These are phyloP conservation scores for Aurinia saxatilis DNA, from an alignment of 345 rosid species.

Conservation along the genomic window DNA sequence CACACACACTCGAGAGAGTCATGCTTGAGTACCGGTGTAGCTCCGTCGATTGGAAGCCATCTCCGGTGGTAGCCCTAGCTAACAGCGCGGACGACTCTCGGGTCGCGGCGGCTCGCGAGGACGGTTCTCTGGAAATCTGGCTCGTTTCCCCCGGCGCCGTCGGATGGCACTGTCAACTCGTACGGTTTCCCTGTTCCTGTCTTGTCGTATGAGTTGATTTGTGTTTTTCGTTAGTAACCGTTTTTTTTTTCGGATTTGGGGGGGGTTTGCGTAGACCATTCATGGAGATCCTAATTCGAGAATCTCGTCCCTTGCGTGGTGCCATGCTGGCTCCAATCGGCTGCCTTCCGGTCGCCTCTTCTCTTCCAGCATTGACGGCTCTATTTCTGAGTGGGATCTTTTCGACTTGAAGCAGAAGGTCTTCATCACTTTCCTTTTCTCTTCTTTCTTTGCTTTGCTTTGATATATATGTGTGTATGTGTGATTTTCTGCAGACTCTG, in stretches of 20 bases:
- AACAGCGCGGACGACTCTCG: constrained; percentile 63
- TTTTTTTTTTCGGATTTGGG: constrained; percentile 10
- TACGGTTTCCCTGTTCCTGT: constrained; percentile 26
- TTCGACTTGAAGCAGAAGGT: constrained; percentile 80
- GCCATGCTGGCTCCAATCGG: constrained; percentile 42
- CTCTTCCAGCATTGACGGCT: constrained; percentile 80
- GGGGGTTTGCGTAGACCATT: constrained; percentile 48
- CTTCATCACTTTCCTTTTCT: neutral
- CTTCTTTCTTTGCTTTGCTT: neutral
- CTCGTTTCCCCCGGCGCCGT: constrained; percentile 89
- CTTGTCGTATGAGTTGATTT: too few species aligned
- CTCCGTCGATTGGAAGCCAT: constrained; percentile 82
- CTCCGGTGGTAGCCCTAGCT: constrained; percentile 83
- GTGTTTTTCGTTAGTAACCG: constrained; percentile 16
- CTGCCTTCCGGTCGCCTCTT: constrained; percentile 67
- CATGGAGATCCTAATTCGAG: constrained; percentile 70
- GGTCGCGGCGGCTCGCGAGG: constrained; percentile 87
- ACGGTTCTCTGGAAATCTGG: constrained; percentile 96
- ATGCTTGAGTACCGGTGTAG: constrained; percentile 65
- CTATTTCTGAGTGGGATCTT: constrained; percentile 83
- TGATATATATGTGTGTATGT: neutral
- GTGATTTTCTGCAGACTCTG: constrained; percentile 45
- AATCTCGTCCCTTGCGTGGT: constrained; percentile 87
- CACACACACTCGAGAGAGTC: neutral
- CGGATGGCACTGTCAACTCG: constrained; percentile 99